These are phyloP conservation scores for Talaromyces sp. DNA, from an alignment of 2,329 filamentous ascomycete species.

Conservation along the genomic window DNA sequence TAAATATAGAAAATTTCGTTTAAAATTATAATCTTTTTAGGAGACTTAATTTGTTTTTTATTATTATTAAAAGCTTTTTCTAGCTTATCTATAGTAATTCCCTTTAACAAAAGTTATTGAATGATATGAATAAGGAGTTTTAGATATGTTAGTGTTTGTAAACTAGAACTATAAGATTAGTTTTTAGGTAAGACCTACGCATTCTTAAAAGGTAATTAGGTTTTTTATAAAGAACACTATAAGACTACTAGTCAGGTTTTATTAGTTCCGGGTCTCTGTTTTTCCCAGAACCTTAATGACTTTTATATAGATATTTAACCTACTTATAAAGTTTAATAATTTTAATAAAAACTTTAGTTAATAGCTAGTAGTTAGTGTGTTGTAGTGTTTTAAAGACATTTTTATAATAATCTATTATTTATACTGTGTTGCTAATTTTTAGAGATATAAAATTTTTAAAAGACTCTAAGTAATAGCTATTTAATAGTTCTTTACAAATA, in stretches of 20 bases:
- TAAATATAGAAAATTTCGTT: constrained; percentile 37
- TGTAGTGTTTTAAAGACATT: constrained; percentile 38
- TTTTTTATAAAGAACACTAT: constrained; percentile 41
- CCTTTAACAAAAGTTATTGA: constrained; percentile 28
- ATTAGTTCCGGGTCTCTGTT: constrained; percentile 39
- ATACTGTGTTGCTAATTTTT: constrained; percentile 33
- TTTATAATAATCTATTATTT: constrained; percentile 34
- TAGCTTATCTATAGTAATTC: constrained; percentile 34
- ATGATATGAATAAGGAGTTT: constrained; percentile 37
- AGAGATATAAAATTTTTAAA: too few species aligned
- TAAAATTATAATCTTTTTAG: constrained; percentile 31
- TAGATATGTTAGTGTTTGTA: constrained; percentile 2
- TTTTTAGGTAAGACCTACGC: constrained; percentile 26
- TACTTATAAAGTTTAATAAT: constrained; percentile 44
- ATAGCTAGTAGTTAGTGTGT: constrained; percentile 40
- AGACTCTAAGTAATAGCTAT: constrained; percentile 13
- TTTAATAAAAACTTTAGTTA: constrained; percentile 43
- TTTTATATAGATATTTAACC: constrained; percentile 44
- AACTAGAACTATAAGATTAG: neutral
- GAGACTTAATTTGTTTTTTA: constrained; percentile 30
- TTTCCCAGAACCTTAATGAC: constrained; percentile 32
- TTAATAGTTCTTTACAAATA: too few species aligned
- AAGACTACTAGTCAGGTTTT: constrained; percentile 40
- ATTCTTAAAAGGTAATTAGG: constrained; percentile 44
- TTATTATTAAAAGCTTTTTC: constrained; percentile 34